These are phyloP conservation scores for Phlebiopsis flavidoalba DNA, from an alignment of 768 basidiomycete genomes.

Conservation along the genomic window DNA sequence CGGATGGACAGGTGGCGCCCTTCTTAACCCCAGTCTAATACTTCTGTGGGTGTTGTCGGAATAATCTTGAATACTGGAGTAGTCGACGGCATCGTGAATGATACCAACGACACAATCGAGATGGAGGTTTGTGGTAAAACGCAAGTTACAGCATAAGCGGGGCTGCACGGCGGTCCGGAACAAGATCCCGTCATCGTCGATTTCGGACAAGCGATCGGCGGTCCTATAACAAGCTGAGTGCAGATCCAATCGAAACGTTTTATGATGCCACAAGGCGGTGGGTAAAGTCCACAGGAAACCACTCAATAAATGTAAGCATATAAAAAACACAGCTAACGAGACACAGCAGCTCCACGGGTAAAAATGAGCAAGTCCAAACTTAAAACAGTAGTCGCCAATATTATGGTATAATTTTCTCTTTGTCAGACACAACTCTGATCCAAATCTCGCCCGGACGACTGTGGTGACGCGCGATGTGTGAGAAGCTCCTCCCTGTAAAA, in stretches of 20 bases:
- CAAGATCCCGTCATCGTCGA: not conserved
- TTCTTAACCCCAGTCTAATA: conserved; percentile 97
- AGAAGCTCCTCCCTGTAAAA: not conserved
- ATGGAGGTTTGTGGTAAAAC: not conserved
- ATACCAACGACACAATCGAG: not conserved
- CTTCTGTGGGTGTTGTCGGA: conserved; percentile 79
- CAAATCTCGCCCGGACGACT: conserved; percentile 17
- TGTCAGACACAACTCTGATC: conserved; percentile 10
- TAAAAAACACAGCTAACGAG: not conserved
- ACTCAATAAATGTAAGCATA: not conserved
- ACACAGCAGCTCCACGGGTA: not conserved
- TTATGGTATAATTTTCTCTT: conserved; percentile 11
- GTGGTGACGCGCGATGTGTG: not conserved
- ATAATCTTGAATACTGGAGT: conserved; percentile 67
- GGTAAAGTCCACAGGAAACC: too few relatives aligned
- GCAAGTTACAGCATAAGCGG: not conserved
- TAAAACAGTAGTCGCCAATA: not conserved
- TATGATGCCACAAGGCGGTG: not conserved
- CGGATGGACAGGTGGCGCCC: conserved; percentile 64
- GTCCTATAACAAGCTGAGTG: not conserved
- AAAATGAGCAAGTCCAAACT: not conserved
- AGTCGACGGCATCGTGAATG: not conserved
- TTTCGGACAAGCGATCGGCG: not conserved
- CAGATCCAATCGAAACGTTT: not conserved
- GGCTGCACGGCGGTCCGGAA: not conserved